These are phyloP conservation scores for Podospora pseudoanserina DNA, from an alignment of 495 filamentous ascomycete genomes.

Conservation along the genomic window DNA sequence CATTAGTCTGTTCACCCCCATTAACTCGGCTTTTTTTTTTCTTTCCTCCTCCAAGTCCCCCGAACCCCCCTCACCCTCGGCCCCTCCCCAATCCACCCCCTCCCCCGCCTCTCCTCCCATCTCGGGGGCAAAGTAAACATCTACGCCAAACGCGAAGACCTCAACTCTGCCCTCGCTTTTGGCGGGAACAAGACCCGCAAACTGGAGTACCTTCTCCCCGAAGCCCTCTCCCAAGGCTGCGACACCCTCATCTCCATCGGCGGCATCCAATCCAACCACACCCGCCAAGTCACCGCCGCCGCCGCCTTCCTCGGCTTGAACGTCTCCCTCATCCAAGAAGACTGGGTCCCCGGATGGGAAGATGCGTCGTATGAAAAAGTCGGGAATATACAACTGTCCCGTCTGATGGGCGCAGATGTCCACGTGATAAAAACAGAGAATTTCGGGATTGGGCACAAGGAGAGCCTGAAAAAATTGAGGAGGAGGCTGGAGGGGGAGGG, in stretches of 20 bases:
- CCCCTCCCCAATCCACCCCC: conserved; percentile 57
- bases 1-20: neutral
- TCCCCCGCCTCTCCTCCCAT: conserved; percentile 55
- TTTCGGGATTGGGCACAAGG: conserved; percentile 61
- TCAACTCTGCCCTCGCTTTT: conserved; percentile 58
- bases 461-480: conserved; percentile 44
- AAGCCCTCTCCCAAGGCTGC: conserved; percentile 51
- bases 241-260: conserved; percentile 60
- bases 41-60: conserved; percentile 32
- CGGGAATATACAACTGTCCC: conserved; percentile 61
- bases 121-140: conserved; percentile 52
- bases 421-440: conserved; percentile 42
- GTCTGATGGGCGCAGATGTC: conserved; percentile 59
- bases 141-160: conserved; percentile 63
- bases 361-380: conserved; percentile 52
- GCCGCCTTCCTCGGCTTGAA: conserved; percentile 51
- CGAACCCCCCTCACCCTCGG: conserved; percentile 52
- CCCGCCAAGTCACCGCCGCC: conserved; percentile 58
- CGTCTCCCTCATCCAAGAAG: conserved; percentile 55
- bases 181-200: conserved; percentile 67
- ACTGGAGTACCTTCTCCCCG: conserved; percentile 58
- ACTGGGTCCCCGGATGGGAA: conserved; percentile 54
- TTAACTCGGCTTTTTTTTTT: neutral
- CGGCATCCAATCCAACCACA: conserved; percentile 65
- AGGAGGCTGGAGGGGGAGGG: conserved; percentile 45